A percentile compares a stretch with the other conserved stretches of the same genome.
Evolutionary conservation across 805 yeast genomes (phyloP).

Genomic region (Suhomyces sp.): DNA sequence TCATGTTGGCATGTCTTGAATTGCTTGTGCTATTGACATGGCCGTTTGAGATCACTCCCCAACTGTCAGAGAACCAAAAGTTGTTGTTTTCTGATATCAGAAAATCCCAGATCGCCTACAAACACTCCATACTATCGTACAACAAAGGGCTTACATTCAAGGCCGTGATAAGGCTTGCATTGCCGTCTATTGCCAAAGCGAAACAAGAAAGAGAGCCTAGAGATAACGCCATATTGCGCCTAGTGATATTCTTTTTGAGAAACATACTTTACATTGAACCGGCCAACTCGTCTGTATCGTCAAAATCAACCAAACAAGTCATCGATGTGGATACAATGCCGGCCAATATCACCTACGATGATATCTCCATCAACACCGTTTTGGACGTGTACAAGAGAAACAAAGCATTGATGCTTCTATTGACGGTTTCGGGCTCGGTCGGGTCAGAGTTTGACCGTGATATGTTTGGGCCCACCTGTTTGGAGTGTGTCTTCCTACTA

Average conservation of each 20-base stretch:
- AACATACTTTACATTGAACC: constrained; percentile 80
- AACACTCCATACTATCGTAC: constrained; percentile 58
- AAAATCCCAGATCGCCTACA: constrained; percentile 67
- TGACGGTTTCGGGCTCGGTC: constrained; percentile 67
- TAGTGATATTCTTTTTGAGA: constrained; percentile 71
- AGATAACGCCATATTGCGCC: constrained; percentile 69
- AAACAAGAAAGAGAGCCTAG: constrained; percentile 59
- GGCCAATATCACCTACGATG: constrained; percentile 56
- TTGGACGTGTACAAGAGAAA: constrained; percentile 61
- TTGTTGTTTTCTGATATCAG: constrained; percentile 57
- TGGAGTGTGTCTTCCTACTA: constrained; percentile 68
- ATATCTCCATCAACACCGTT: constrained; percentile 61
- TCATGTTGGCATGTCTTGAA: constrained; percentile 73
- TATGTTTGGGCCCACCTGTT: constrained; percentile 56
- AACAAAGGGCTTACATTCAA: constrained; percentile 61
- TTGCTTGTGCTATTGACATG: constrained; percentile 79
- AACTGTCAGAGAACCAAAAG: constrained; percentile 57
- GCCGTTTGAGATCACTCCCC: constrained; percentile 69
- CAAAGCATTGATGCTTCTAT: constrained; percentile 67
- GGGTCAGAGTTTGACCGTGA: constrained; percentile 61
- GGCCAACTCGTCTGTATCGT: constrained; percentile 50
- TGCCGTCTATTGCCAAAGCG: constrained; percentile 54
- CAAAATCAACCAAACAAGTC: constrained; percentile 35
- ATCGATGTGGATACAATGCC: constrained; percentile 47
- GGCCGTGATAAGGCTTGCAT: constrained; percentile 66